Conservation (phyloP, 352 stramenopile genomes). For the Phytophthora sp. region DNA sequence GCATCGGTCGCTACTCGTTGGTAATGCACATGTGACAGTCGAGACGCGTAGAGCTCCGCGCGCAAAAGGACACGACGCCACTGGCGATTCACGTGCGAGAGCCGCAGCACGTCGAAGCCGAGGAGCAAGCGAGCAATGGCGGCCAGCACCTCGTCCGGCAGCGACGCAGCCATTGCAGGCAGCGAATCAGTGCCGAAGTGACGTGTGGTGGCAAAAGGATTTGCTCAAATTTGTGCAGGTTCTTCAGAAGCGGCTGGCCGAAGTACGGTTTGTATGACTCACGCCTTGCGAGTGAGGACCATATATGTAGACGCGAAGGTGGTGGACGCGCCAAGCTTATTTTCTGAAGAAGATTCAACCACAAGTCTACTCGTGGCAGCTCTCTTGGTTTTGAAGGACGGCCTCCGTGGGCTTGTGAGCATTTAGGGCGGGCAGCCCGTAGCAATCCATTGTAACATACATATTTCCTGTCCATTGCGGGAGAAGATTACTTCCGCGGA, state of each 20-base stretch:
- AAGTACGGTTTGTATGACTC: constrained; percentile 12
- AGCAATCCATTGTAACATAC: too few relatives aligned
- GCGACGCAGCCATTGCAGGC: constrained; percentile 16
- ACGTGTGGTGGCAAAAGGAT: constrained; percentile 9
- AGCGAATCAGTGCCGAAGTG: neutral
- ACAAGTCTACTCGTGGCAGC: too few relatives aligned
- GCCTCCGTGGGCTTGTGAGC: too few relatives aligned
- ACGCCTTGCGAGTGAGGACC: constrained; percentile 10
- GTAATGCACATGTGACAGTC: constrained; percentile 30
- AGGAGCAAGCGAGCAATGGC: constrained; percentile 22
- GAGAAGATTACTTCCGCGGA: too few relatives aligned
- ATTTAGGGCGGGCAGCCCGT: too few relatives aligned
- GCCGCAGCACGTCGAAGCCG: constrained; percentile 32
- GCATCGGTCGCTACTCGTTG: neutral
- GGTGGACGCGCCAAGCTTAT: too few relatives aligned
- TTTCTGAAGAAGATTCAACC: too few relatives aligned
- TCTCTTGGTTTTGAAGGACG: too few relatives aligned
- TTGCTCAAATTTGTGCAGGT: constrained; percentile 28
- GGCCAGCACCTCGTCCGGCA: constrained; percentile 33
- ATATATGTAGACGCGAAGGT: constrained; percentile 16
- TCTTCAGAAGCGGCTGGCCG: constrained; percentile 2
- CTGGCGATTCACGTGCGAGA: constrained; percentile 30
- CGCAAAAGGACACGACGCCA: constrained; percentile 7
- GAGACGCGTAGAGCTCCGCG: constrained; percentile 11
- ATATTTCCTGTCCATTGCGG: too few relatives aligned